A percentile compares a stretch with the other conserved stretches of the same genome.
Evolutionary conservation across 495 filamentous ascomycete species (phyloP).

Genomic region (Hypoxylon intermedium): DNA sequence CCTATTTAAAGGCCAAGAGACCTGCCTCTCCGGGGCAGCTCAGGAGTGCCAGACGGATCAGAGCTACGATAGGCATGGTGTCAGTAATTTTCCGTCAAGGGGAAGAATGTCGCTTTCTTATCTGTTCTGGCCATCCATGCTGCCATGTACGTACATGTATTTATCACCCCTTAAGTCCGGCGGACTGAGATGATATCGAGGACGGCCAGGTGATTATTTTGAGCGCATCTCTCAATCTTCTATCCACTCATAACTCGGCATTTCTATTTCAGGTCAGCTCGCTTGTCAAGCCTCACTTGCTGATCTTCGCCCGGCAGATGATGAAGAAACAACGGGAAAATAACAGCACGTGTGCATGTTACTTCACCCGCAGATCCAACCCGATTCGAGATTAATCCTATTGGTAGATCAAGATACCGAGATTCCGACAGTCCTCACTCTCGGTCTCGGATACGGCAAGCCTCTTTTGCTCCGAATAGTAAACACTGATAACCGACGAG

Average conservation of each 20-base stretch:
- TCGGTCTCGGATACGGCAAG: constrained; percentile 16
- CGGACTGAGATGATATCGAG: neutral
- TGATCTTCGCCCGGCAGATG: neutral
- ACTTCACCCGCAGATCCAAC: constrained; percentile 21
- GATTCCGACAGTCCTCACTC: constrained; percentile 4
- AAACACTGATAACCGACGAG: neutral
- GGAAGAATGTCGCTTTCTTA: constrained; percentile 1
- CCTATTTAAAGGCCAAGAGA: neutral
- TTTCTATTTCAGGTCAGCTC: neutral
- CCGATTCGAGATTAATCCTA: neutral
- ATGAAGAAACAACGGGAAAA: constrained; percentile 5
- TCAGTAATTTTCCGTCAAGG: constrained; percentile 1
- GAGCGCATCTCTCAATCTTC: neutral
- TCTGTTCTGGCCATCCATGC: neutral
- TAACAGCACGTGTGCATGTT: constrained; percentile 27
- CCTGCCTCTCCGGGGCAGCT: constrained; percentile 17
- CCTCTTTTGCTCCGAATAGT: neutral
- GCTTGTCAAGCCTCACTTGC: neutral
- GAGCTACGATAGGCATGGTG: neutral
- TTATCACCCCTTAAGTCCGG: neutral
- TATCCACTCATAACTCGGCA: neutral
- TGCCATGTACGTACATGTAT: too few relatives aligned
- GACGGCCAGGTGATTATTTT: neutral
- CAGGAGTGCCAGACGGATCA: constrained; percentile 5
- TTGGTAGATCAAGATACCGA: constrained; percentile 16